Evolutionary conservation across 2,329 filamentous ascomycete species (phyloP).

Genomic region (Plenodomus biglobosus): DNA sequence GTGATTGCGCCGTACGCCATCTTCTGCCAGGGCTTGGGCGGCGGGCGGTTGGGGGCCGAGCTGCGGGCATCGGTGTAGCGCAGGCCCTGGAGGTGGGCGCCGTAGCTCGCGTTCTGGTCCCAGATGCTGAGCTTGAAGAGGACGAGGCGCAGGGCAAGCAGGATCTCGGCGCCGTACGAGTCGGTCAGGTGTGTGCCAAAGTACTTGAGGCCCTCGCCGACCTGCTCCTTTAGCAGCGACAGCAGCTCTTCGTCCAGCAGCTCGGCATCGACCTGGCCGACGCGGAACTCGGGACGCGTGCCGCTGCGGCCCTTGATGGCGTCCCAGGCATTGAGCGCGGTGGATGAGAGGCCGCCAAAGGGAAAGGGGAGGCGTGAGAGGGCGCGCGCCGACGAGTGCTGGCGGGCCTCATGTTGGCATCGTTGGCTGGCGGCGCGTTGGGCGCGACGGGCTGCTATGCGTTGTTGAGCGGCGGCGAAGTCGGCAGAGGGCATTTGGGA

Average conservation of each 20-base stretch:
- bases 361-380: slow-evolving; percentile 53
- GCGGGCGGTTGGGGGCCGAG: slow-evolving; percentile 53
- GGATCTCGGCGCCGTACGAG: slow-evolving; percentile 85
- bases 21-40: slow-evolving; percentile 83
- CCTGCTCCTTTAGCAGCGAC: slow-evolving; percentile 80
- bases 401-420: slow-evolving; percentile 49
- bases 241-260: slow-evolving; percentile 91
- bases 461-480: slow-evolving; percentile 87
- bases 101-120: slow-evolving; percentile 95
- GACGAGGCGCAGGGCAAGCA: slow-evolving; percentile 71
- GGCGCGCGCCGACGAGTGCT: slow-evolving; percentile 45
- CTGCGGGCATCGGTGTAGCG: slow-evolving; percentile 83
- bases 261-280: slow-evolving; percentile 95
- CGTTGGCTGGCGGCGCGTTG: slow-evolving; percentile 69
- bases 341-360: slow-evolving; percentile 59
- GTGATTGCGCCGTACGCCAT: slow-evolving; percentile 79
- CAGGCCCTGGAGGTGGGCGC: slow-evolving; percentile 87
- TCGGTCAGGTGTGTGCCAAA: slow-evolving; percentile 76
- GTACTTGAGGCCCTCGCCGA: slow-evolving; percentile 85
- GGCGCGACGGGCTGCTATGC: slow-evolving; percentile 77
- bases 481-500: slow-evolving; percentile 55
- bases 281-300: slow-evolving; percentile 82
- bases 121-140: slow-evolving; percentile 95
- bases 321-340: slow-evolving; percentile 65
- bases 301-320: slow-evolving; percentile 72